Conservation (phyloP, 345 rosid species). For the Dimocarpus longan region DNA sequence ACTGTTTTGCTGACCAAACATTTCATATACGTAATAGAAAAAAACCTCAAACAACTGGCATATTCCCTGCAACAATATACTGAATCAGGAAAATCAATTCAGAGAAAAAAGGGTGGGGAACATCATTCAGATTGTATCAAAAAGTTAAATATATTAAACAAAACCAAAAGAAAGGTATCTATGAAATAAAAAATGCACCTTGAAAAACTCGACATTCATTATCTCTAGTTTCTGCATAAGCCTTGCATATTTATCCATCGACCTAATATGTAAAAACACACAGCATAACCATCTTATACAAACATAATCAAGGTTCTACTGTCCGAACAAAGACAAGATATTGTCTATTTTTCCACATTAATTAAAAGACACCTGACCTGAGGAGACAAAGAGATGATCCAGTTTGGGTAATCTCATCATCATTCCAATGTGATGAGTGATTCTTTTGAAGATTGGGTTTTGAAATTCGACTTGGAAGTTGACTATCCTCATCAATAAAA, state of each 20-base stretch:
- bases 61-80: constrained; percentile 83
- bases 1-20: constrained; percentile 66
- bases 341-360: background rate
- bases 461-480: constrained; percentile 90
- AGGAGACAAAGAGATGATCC: constrained; percentile 97
- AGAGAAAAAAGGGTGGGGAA: constrained; percentile 28
- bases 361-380: constrained; percentile 51
- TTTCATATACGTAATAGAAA: constrained; percentile 72
- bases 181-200: constrained; percentile 49
- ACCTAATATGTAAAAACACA: constrained; percentile 49
- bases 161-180: constrained; percentile 15
- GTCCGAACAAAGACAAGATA: background rate
- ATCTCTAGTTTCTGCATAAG: constrained; percentile 97
- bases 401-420: constrained; percentile 79
- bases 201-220: constrained; percentile 89
- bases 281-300: constrained; percentile 21
- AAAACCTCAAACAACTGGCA: constrained; percentile 92
- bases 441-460: constrained; percentile 45
- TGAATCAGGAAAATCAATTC: constrained; percentile 57
- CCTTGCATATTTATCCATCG: constrained; percentile 98
- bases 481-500: constrained; percentile 98
- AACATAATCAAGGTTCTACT: background rate
- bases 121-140: constrained; percentile 10
- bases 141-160: constrained; percentile 14
- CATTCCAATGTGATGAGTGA: constrained; percentile 47